Base-by-base conservation (phyloP, 495 filamentous ascomycete genomes). In the Lophiostoma macrostomum region DNA sequence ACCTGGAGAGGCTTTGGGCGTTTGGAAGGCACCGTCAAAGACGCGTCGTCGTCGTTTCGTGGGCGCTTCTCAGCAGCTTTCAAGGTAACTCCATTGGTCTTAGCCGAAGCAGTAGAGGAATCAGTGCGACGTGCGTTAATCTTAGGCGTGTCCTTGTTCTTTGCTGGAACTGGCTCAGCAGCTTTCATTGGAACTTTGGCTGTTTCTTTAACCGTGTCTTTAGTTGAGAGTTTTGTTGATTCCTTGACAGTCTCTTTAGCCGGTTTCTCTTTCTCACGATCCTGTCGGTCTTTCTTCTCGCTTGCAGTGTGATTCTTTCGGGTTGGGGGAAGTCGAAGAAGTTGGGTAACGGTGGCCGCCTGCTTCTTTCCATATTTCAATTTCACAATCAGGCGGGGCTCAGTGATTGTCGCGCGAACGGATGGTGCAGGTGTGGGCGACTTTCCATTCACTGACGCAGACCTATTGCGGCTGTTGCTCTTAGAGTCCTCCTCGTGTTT, bases 241-340 rank as follows among this genome's bases (percentile, higher is more conserved):
- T n/a, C n/a, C n/a, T n/a, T n/a, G n/a, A n/a, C n/a, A n/a, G n/a
- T n/a, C n/a, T n/a, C 4, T 31, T 29, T 31, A 22, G 18, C 31
- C 11, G 19, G 31, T 11, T 39, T 19, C 19, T 54, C 51, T 46
- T 54, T 54, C n/a, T 6, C 19, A 31, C 12, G 13, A 12, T 51
- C 47, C 28, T 58, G 29, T 10, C 48, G 59, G n/a, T 63, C 54
- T 44, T 39, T 63, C 43, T 54, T 58, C 16, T 58, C 43, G 4
- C 8, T 38, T 19, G 25, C 23, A 18, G 47, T 6, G 14, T 20
- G 18, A 4, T 4, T 7, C 22, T 49, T 39, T 25, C 41, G 30
- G 5, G n/a, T 39, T 0, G 54, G 44, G 5, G 55, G 60, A 20
- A 64, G 45, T n/a, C 37, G 55, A 25, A 64, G 52, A 13, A 60